Evolutionary conservation across 1,284 basidiomycete genomes (phyloP), one percentile per base, ranked within the genome.

Genomic region (Chalciporus sp.): DNA sequence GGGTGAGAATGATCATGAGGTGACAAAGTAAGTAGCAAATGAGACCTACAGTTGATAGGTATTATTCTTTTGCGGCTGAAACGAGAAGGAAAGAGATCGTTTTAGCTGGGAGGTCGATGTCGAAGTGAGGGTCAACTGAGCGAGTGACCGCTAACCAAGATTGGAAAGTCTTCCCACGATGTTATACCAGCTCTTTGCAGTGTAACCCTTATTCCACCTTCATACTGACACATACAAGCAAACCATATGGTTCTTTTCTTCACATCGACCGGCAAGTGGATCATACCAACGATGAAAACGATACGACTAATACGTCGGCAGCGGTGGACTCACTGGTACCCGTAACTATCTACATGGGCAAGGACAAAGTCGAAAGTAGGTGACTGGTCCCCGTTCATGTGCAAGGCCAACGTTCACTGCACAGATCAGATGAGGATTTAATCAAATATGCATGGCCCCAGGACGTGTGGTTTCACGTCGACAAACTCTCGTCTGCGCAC

Each of bases 321-420:
- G 86, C 72, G 37, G 65, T 73, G 17, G 72, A 81, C 35, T 92
- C 93, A 9, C 2, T 2, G 11, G 2, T 2, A 1, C 79, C 91
- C 1, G 88, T 82, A 3, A 84, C 77, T 19, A 80, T 97, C 56
- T 97, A 96, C 75, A 96, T 97, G 92, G 96, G 96, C 37, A 87
- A 85, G 67, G 96, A 99, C 80, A 98, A 99, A 75, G 87, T 92
- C 58, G 95, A 96, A 78, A 97, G 94, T 95, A 66, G 63, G 88
- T 76, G 28, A 50, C 40, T 10, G n/a, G 27, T 41, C 56, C 53
- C 39, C 44, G 41, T 42, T 42, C 39, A 27, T 41, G 26, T 47
- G 31, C 53, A 31, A 42, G 16, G 26, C 47, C 61, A 57, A 49
- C 29, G 29, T 51, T 59, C 49, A 53, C 61, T 39, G 52, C 48